phyloP scores from a whole-genome alignment of 2,329 filamentous ascomycete genomes.

The Neonectria neomacrospora region DNA sequence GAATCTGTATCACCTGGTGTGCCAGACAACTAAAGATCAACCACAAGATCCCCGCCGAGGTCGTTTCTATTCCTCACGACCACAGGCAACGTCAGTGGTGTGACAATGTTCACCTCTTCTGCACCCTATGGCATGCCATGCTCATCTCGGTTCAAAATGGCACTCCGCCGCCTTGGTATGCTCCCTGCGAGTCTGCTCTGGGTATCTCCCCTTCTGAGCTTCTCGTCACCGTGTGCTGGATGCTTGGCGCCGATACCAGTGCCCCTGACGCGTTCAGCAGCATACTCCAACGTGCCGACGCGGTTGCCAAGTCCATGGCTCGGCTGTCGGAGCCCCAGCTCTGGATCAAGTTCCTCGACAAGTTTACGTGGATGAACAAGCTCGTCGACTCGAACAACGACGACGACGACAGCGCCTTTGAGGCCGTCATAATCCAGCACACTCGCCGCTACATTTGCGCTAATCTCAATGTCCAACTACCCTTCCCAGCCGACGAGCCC shows the following conservation, averaged over 20 bases:
- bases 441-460: conserved; percentile 34
- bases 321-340: conserved; percentile 27
- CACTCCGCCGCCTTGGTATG: conserved; percentile 35
- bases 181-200: conserved; percentile 37
- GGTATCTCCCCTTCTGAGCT: conserved; percentile 42
- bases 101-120: conserved; percentile 40
- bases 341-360: conserved; percentile 35
- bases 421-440: conserved; percentile 29
- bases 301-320: conserved; percentile 22
- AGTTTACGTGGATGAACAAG: conserved; percentile 43
- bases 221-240: conserved; percentile 41
- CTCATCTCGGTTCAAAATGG: conserved; percentile 26
- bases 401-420: conserved; percentile 38
- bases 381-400: conserved; percentile 27
- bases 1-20: conserved; percentile 38
- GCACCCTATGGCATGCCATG: conserved; percentile 41
- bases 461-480: conserved; percentile 32
- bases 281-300: conserved; percentile 29
- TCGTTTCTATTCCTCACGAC: conserved; percentile 27
- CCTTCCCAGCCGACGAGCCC: conserved; percentile 25
- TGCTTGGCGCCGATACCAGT: conserved; percentile 33
- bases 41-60: conserved; percentile 27
- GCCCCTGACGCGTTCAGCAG: background rate
- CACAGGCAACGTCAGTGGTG: conserved; percentile 31
- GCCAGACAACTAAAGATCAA: conserved; percentile 31